Percentiles rank a stretch among this genome's conserved stretches.
phyloP scores from a whole-genome alignment of 208 protist species.

The Crithidia brevicula region DNA sequence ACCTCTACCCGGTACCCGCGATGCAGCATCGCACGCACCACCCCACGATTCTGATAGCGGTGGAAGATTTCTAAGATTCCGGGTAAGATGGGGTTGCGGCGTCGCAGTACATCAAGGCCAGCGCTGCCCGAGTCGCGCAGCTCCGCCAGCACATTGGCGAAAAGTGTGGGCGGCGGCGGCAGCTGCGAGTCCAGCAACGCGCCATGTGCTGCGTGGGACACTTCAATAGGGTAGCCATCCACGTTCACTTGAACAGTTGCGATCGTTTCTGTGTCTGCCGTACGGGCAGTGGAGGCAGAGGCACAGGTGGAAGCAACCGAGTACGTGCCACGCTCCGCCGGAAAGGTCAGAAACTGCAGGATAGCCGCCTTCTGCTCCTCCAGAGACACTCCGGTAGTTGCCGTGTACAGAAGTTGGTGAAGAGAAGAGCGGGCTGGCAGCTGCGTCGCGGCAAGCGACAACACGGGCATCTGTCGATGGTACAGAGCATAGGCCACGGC shows the following conservation, averaged over 20 bases:
- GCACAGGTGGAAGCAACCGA: neutral
- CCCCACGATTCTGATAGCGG: slow-evolving; percentile 60
- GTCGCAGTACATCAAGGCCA: slow-evolving; percentile 31
- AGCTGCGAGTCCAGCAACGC: neutral
- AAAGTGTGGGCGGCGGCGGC: slow-evolving; percentile 26
- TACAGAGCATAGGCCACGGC: slow-evolving; percentile 72
- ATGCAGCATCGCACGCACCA: slow-evolving; percentile 68
- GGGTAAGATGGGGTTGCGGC: slow-evolving; percentile 49
- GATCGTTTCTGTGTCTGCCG: neutral
- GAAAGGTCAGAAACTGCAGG: slow-evolving; percentile 48
- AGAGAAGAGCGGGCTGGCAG: slow-evolving; percentile 1
- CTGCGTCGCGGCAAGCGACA: slow-evolving; percentile 32
- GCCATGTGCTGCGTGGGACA: neutral
- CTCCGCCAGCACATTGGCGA: slow-evolving; percentile 19
- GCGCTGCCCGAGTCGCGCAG: slow-evolving; percentile 17
- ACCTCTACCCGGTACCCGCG: slow-evolving; percentile 51
- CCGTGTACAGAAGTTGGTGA: slow-evolving; percentile 24
- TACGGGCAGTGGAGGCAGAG: neutral
- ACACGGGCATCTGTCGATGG: slow-evolving; percentile 66
- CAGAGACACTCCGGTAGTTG: neutral
- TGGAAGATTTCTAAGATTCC: slow-evolving; percentile 56
- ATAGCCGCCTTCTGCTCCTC: slow-evolving; percentile 27
- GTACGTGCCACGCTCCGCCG: slow-evolving; percentile 19
- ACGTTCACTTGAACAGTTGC: slow-evolving; percentile 28
- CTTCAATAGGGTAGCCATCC: slow-evolving; percentile 27